Percentiles rank a stretch among this genome's conserved stretches.
Evolutionary conservation across 1,139 yeast species (phyloP).

Genomic region (Debaryomyces udenii): DNA sequence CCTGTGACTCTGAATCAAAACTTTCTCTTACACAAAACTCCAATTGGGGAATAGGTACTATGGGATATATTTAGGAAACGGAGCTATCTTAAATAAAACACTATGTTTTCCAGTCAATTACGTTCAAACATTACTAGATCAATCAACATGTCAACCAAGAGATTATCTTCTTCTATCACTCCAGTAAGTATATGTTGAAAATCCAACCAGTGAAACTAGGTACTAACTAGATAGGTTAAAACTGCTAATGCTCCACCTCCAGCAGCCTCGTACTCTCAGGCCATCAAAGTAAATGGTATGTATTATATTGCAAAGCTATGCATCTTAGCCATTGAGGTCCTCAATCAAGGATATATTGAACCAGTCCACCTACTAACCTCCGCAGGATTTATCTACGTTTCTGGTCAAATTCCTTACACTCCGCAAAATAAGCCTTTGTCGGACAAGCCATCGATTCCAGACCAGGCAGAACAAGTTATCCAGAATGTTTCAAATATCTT

Average conservation of each 20-base stretch:
- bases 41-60: constrained; percentile 2
- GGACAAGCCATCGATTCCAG: constrained; percentile 66
- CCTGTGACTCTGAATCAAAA: constrained; percentile 1
- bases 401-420: constrained; percentile 94
- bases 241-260: constrained; percentile 90
- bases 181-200: constrained; percentile 39
- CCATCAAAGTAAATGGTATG: constrained; percentile 80
- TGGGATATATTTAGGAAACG: not conserved
- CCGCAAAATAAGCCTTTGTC: constrained; percentile 79
- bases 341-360: not conserved
- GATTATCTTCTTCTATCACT: constrained; percentile 47
- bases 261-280: constrained; percentile 94
- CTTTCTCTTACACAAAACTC: constrained; percentile 2
- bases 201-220: not conserved
- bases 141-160: constrained; percentile 29
- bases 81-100: not conserved
- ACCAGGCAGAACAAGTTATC: constrained; percentile 83
- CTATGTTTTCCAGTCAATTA: constrained; percentile 25
- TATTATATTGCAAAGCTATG: constrained; percentile 15
- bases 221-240: constrained; percentile 50
- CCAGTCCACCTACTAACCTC: constrained; percentile 25
- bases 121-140: constrained; percentile 25
- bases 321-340: not conserved
- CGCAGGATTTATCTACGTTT: constrained; percentile 79
- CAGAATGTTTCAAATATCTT: constrained; percentile 75